Conservation (phyloP, 108 stramenopile species). For the Bacterosira constricta region DNA sequence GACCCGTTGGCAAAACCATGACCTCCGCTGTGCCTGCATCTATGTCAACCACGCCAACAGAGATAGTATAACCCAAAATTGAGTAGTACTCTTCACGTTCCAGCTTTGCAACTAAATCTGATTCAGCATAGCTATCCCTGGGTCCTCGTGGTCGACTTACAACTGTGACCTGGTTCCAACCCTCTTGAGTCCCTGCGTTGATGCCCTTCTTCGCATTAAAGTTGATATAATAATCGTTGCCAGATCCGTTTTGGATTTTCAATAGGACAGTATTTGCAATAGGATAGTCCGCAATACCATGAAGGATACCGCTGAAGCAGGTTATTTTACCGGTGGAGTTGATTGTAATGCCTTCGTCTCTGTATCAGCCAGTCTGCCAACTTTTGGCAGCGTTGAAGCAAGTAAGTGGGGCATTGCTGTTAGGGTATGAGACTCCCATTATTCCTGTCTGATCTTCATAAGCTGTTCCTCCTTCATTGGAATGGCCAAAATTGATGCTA, state of each 20-base stretch:
- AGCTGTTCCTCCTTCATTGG: conserved; percentile 33
- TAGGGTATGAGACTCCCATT: conserved; percentile 39
- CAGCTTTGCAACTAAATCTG: conserved; percentile 45
- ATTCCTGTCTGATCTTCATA: conserved; percentile 42
- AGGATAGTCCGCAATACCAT: conserved; percentile 18
- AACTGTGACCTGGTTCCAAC: conserved; percentile 47
- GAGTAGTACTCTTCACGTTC: too few relatives aligned
- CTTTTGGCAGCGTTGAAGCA: conserved; percentile 65
- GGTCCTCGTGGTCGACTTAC: conserved; percentile 8
- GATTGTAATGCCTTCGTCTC: conserved; percentile 1
- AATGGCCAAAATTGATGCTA: conserved; percentile 53
- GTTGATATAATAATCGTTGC: conserved; percentile 33
- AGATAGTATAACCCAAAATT: too few relatives aligned
- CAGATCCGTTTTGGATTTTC: conserved; percentile 8
- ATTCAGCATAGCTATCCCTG: conserved; percentile 35
- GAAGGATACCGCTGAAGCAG: conserved; percentile 22
- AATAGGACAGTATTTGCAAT: conserved; percentile 4
- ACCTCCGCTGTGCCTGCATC: too few relatives aligned
- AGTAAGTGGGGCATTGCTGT: conserved; percentile 40
- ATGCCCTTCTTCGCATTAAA: conserved; percentile 53
- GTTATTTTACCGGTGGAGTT: conserved; percentile 14
- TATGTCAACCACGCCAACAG: too few relatives aligned
- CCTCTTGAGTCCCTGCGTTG: conserved; percentile 49
- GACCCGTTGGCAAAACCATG: too few relatives aligned
- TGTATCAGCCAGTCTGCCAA: conserved; percentile 60